Percentiles rank a stretch among this genome's conserved stretches.
phyloP scores from a whole-genome alignment of 768 basidiomycete genomes.

The Russula olivacea region DNA sequence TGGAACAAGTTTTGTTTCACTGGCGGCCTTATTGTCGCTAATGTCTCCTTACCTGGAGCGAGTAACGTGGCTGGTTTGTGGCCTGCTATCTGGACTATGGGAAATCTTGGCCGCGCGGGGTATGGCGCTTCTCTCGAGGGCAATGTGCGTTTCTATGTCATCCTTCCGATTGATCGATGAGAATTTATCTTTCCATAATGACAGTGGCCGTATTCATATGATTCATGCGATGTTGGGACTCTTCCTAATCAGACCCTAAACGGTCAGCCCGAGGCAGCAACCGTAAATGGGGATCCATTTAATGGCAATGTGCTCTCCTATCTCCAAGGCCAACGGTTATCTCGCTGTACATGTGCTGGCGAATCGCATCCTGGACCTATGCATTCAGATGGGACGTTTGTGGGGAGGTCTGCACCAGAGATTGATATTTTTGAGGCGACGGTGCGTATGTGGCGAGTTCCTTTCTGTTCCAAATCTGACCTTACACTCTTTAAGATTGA shows the following conservation, averaged over 20 bases:
- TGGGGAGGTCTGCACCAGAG: slow-evolving; percentile 63
- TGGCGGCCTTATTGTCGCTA: slow-evolving; percentile 69
- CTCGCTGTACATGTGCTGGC: slow-evolving; percentile 33
- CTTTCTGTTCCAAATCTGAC: background rate
- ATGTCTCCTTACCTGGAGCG: slow-evolving; percentile 63
- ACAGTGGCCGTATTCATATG: slow-evolving; percentile 80
- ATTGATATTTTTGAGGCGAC: slow-evolving; percentile 66
- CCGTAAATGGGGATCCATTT: slow-evolving; percentile 51
- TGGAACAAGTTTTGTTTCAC: slow-evolving; percentile 94
- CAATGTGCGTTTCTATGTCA: slow-evolving; percentile 42
- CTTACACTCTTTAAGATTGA: background rate
- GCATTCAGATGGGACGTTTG: slow-evolving; percentile 48
- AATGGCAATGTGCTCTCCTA: slow-evolving; percentile 60
- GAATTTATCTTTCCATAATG: slow-evolving; percentile 4
- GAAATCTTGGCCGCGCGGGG: slow-evolving; percentile 80
- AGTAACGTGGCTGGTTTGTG: slow-evolving; percentile 60
- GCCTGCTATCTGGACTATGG: slow-evolving; percentile 81
- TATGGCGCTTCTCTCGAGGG: slow-evolving; percentile 86
- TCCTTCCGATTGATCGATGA: background rate
- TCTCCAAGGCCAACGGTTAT: slow-evolving; percentile 66
- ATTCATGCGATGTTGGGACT: slow-evolving; percentile 91
- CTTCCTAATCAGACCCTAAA: slow-evolving; percentile 74
- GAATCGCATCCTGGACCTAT: slow-evolving; percentile 51
- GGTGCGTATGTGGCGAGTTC: slow-evolving; percentile 11
- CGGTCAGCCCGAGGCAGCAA: slow-evolving; percentile 55